These are phyloP conservation scores for Hygrophila difformis DNA, from an alignment of 257 asterid species.

Conservation along the genomic window DNA sequence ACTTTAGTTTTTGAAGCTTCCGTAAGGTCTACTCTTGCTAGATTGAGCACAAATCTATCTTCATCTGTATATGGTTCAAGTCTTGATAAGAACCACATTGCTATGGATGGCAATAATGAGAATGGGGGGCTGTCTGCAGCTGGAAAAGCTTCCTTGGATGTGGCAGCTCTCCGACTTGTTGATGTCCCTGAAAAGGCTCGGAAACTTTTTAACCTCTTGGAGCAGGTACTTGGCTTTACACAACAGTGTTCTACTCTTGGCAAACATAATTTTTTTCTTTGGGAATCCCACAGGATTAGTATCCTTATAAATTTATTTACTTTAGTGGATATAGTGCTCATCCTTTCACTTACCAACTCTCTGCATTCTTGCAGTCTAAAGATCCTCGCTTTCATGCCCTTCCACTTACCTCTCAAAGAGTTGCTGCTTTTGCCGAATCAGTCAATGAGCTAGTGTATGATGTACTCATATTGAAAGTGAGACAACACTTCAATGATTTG, in stretches of 20 bases:
- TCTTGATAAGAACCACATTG: slow-evolving; percentile 51
- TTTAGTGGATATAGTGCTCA: slow-evolving; percentile 1
- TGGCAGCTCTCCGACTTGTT: slow-evolving; percentile 80
- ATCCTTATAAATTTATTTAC: slow-evolving; percentile 1
- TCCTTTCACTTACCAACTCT: slow-evolving; percentile 11
- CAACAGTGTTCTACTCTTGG: neutral
- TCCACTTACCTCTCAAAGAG: slow-evolving; percentile 83
- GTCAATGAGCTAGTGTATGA: slow-evolving; percentile 95
- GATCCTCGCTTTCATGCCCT: slow-evolving; percentile 98
- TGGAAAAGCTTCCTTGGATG: slow-evolving; percentile 84
- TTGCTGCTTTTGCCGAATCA: slow-evolving; percentile 79
- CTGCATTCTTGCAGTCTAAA: slow-evolving; percentile 63
- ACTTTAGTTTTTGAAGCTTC: slow-evolving; percentile 96
- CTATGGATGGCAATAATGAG: slow-evolving; percentile 44
- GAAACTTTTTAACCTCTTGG: slow-evolving; percentile 76
- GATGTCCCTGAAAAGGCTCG: slow-evolving; percentile 86
- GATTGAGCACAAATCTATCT: slow-evolving; percentile 83
- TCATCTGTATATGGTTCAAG: slow-evolving; percentile 52
- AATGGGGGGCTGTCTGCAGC: slow-evolving; percentile 59
- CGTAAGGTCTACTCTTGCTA: slow-evolving; percentile 82
- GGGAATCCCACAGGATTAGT: slow-evolving; percentile 1
- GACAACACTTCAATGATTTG: slow-evolving; percentile 68
- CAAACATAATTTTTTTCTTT: neutral
- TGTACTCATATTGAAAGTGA: slow-evolving; percentile 78
- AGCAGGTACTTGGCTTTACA: slow-evolving; percentile 55